Base-by-base conservation (phyloP, 2,329 filamentous ascomycete genomes). In the Aureobasidium pullulans region DNA sequence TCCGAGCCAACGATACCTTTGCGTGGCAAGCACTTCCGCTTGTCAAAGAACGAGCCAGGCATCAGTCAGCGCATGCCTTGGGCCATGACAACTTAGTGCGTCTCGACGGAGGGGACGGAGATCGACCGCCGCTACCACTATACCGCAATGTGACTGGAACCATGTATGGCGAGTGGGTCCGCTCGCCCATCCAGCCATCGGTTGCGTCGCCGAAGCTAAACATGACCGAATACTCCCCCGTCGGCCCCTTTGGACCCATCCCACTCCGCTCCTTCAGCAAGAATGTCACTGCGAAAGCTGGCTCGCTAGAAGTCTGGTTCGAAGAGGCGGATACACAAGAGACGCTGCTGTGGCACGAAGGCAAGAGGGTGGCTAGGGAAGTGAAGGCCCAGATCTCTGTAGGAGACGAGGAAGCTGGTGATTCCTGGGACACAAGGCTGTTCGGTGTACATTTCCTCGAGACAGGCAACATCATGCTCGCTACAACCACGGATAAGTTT, bases 401-500 rank as follows among this genome's bases (percentile, higher is more conserved):
- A 40, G 85, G 90, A 66, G 90, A 94, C 66, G 80, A 83, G 59
- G 83, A 82, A 65, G 79, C 83, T 62, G 87, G 88, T 5, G 86
- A 86, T 68, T 88, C 84, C 65, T 92, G 88, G 85, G 87, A 92
- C 65, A 84, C 95, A 75, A 81, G 83, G 54, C 75, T 96, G 52
- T 86, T 90, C 72, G 94, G 94, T 3, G 81, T 95, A 4, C 93
- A 97, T 75, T 95, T 91, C 79, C 85, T 88, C 39, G 81, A 82
- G n/a, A 83, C 88, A 63, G 94, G 94, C 1, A 83, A 85, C 13
- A 83, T 94, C 52, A 76, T 97, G 37, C 76, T 97, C 69, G 89
- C 88, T 1, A 96, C 93, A 0, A 93, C 91, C 49, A 96, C 91
- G 72, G 89, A 96, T 69, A 96, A 96, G 76, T 81, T 94, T 68